Evolutionary conservation across 2,329 filamentous ascomycete genomes (phyloP).

Genomic region (Sordariomycetes sp.): DNA sequence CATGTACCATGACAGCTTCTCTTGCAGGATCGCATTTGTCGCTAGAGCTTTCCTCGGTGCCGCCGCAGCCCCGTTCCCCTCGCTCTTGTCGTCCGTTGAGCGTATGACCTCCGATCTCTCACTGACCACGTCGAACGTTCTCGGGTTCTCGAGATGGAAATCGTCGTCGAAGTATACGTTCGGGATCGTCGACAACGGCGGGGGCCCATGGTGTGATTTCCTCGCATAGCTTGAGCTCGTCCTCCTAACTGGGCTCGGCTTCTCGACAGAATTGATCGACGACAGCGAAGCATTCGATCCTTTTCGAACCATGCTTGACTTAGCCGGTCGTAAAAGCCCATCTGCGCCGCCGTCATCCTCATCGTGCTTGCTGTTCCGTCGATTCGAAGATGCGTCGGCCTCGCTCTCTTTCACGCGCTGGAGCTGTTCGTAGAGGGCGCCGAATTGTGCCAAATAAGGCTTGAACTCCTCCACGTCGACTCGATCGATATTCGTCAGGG

Average conservation of each 20-base stretch:
- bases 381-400: conserved; percentile 46
- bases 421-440: conserved; percentile 80
- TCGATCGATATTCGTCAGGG: conserved; percentile 77
- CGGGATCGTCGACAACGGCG: conserved; percentile 86
- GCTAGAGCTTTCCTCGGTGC: conserved; percentile 74
- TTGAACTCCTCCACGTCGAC: conserved; percentile 74
- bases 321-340: conserved; percentile 34
- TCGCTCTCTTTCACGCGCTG: conserved; percentile 72
- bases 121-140: conserved; percentile 93
- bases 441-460: conserved; percentile 77
- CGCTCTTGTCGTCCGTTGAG: conserved; percentile 46
- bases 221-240: conserved; percentile 40
- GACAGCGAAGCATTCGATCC: conserved; percentile 33
- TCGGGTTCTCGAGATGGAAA: conserved; percentile 91
- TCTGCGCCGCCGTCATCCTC: conserved; percentile 31
- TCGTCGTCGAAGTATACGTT: conserved; percentile 89
- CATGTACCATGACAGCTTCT: conserved; percentile 99
- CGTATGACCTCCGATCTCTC: conserved; percentile 95
- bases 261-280: conserved; percentile 40
- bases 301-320: conserved; percentile 17
- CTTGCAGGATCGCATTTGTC: conserved; percentile 93
- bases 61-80: conserved; percentile 46
- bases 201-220: conserved; percentile 60
- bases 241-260: conserved; percentile 30
- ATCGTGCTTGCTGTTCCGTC: conserved; percentile 30